These are phyloP conservation scores for Thraustochytrium sp. DNA, from an alignment of 352 stramenopile genomes.

Conservation along the genomic window DNA sequence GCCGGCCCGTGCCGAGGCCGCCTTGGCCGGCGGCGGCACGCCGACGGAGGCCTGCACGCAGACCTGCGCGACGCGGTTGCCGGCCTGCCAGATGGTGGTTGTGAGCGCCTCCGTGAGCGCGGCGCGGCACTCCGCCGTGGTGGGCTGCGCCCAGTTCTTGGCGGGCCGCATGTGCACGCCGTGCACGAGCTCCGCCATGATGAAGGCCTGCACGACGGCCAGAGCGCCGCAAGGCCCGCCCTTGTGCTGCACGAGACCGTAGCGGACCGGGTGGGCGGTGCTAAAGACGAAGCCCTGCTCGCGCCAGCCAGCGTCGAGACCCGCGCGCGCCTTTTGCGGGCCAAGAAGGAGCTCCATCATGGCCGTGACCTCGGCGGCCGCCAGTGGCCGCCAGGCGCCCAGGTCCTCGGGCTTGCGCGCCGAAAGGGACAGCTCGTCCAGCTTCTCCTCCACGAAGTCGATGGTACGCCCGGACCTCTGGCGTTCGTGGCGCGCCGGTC, in stretches of 20 bases:
- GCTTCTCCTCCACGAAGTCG: no score
- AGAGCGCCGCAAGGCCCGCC: conserved; percentile 89
- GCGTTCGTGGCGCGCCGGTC: no score
- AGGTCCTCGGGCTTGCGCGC: no score
- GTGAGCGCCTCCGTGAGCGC: conserved; percentile 55
- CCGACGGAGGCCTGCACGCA: conserved; percentile 47
- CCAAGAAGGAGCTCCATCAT: neutral
- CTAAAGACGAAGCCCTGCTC: conserved; percentile 38
- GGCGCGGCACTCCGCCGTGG: conserved; percentile 51
- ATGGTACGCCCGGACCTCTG: no score
- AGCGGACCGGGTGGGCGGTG: neutral
- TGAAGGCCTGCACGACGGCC: conserved; percentile 75
- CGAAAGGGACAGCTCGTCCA: no score
- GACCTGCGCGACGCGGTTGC: neutral
- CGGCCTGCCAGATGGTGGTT: conserved; percentile 65
- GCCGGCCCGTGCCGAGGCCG: conserved; percentile 50
- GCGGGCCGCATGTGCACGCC: neutral
- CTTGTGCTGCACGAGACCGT: conserved; percentile 79
- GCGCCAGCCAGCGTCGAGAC: neutral
- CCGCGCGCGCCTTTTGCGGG: neutral
- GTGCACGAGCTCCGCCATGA: neutral
- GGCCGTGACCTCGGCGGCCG: neutral
- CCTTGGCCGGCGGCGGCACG: no score
- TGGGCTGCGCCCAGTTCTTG: conserved; percentile 51
- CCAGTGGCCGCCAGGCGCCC: no score